Conservation (phyloP, 225 moss, liverwort and hornwort genomes). For the Straminergon stramineum region DNA sequence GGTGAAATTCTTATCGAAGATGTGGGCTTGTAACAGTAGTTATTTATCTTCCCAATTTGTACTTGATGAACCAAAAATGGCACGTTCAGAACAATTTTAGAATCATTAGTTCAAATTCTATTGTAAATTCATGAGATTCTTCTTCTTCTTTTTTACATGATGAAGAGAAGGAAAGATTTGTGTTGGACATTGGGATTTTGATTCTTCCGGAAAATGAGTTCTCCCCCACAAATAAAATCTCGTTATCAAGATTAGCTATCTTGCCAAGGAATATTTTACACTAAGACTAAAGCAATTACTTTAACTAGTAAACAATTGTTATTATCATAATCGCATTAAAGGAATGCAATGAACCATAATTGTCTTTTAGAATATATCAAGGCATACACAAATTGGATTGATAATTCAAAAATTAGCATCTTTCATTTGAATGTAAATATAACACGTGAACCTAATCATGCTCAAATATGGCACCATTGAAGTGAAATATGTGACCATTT, state of each 20-base stretch:
- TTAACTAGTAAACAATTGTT: background rate
- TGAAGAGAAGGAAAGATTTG: background rate
- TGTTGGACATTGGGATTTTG: background rate
- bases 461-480: no score
- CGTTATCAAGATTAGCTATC: background rate
- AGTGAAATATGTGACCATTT: background rate
- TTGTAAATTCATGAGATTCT: background rate
- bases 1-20: background rate
- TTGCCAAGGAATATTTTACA: background rate
- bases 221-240: background rate
- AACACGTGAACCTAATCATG: background rate
- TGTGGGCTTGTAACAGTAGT: no score
- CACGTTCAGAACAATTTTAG: background rate
- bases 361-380: background rate
- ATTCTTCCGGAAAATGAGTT: accelerated
- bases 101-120: background rate
- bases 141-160: accelerated
- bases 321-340: accelerated
- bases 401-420: background rate
- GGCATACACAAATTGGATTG: background rate
- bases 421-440: background rate
- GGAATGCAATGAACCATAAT: background rate
- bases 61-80: background rate
- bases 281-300: background rate
- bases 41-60: background rate